These are phyloP conservation scores for Nitzschia inconspicua DNA, from an alignment of 108 stramenopile species.

Conservation along the genomic window DNA sequence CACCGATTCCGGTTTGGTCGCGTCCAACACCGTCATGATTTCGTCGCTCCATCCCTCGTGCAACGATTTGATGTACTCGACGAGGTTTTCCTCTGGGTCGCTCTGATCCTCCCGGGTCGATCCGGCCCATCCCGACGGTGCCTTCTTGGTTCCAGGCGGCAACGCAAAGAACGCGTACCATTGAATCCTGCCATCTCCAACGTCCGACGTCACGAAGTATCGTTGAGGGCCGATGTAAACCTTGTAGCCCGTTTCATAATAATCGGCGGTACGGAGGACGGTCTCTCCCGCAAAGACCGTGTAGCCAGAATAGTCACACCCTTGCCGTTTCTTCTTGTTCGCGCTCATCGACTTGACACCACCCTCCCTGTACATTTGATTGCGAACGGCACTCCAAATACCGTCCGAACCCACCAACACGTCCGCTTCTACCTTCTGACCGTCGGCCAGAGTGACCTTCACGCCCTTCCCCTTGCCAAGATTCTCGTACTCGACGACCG, in stretches of 20 bases:
- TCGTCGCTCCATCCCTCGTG: slow-evolving; percentile 94
- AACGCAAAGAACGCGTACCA: slow-evolving; percentile 98
- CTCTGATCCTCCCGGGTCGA: slow-evolving; percentile 57
- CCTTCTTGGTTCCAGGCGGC: slow-evolving; percentile 93
- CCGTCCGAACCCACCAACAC: slow-evolving; percentile 93
- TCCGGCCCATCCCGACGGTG: slow-evolving; percentile 84
- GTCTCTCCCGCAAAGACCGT: slow-evolving; percentile 97
- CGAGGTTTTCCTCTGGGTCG: slow-evolving; percentile 81
- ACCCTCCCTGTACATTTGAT: slow-evolving; percentile 93
- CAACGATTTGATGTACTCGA: slow-evolving; percentile 89
- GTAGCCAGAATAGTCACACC: slow-evolving; percentile 94
- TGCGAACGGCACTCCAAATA: slow-evolving; percentile 93
- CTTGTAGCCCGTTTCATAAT: slow-evolving; percentile 94
- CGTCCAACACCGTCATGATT: slow-evolving; percentile 88
- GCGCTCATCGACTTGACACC: slow-evolving; percentile 63
- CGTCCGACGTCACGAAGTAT: slow-evolving; percentile 97
- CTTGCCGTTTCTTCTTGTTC: slow-evolving; percentile 59
- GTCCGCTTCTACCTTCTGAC: slow-evolving; percentile 76
- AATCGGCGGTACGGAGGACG: slow-evolving; percentile 81
- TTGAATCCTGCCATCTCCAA: slow-evolving; percentile 94
- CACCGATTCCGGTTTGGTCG: slow-evolving; percentile 87
- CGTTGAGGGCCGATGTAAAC: slow-evolving; percentile 95
- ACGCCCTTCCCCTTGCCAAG: slow-evolving; percentile 76
- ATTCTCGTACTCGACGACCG: slow-evolving; percentile 72
- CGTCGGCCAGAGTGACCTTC: slow-evolving; percentile 77